These are phyloP conservation scores for Parascedosporium putredinis DNA, from an alignment of 2,329 filamentous ascomycete genomes.

Conservation along the genomic window DNA sequence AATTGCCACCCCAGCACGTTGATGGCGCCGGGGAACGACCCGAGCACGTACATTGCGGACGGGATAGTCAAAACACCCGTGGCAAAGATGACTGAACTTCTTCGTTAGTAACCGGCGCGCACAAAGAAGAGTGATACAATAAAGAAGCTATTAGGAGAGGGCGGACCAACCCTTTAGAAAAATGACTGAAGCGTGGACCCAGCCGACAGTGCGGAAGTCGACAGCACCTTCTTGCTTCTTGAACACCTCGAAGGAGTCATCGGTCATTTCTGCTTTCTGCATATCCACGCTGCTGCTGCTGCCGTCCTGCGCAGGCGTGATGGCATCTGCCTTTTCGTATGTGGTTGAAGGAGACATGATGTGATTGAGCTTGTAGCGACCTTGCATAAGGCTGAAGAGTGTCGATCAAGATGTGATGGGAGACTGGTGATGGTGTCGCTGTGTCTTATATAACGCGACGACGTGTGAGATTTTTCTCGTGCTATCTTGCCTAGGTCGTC, in stretches of 20 bases:
- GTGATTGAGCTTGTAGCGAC: too few species aligned
- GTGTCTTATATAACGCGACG: too few species aligned
- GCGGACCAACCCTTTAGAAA: constrained; percentile 29
- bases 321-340: too few species aligned
- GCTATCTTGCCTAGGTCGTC: too few species aligned
- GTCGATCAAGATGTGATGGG: too few species aligned
- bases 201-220: constrained; percentile 36
- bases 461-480: too few species aligned
- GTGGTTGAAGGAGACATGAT: too few species aligned
- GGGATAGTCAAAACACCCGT: constrained; percentile 32
- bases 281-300: too few species aligned
- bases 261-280: too few species aligned
- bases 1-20: constrained; percentile 31
- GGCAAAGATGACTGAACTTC: constrained; percentile 27
- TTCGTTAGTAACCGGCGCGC: background rate
- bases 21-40: constrained; percentile 30
- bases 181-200: constrained; percentile 36
- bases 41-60: constrained; percentile 29
- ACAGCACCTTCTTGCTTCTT: constrained; percentile 30
- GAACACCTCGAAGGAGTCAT: constrained; percentile 38
- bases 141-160: background rate
- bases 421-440: too few species aligned
- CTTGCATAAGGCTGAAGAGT: too few species aligned
- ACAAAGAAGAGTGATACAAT: background rate
- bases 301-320: too few species aligned